Base-by-base conservation (phyloP, 139 green algal species). In the Auxenochlorella pyrenoidosa region DNA sequence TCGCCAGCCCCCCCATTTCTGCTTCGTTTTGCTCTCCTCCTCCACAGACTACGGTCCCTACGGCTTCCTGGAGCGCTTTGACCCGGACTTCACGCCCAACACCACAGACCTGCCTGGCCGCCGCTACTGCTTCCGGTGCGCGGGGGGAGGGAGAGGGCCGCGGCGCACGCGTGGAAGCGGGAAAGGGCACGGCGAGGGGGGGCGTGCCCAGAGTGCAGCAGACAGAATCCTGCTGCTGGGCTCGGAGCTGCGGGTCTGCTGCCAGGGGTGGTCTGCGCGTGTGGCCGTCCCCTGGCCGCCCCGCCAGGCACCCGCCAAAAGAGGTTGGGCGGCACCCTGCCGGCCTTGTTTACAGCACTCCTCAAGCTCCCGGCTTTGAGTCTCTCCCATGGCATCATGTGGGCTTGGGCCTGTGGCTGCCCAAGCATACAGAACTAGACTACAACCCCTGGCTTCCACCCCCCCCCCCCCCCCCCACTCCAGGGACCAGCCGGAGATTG, bases 1-100 rank as follows among this genome's bases (percentile, higher is more conserved):
- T n/a, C n/a, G n/a, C n/a, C n/a, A n/a, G n/a, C n/a, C n/a, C n/a
- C n/a, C n/a, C n/a, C n/a, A n/a, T n/a, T n/a, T n/a, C n/a, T n/a
- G n/a, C n/a, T n/a, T n/a, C n/a, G n/a, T n/a, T n/a, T n/a, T n/a
- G n/a, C n/a, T n/a, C n/a, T n/a, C n/a, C 54, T 24, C 15, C 18
- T 26, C 54, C 58, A 19, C 80, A 85, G 88, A 91, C 28, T 92
- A 86, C 82, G 94, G 94, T 2, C 94, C 94, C 0, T 97, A 91
- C 78, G 80, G 94, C 34, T 99, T 96, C 60, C 70, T 99, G 63
- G 97, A 99, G 89, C 86, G 90, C 0, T 99, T 99, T 82, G 94
- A 99, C 90, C 96, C 95, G 5, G 84, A 93, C 79, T 99, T 94
- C 91, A 99, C 96, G 2, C 97, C 97, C 78, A 99, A 99, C 92